Evolutionary conservation across 805 yeast species (phyloP).

Genomic region (Candida alai): DNA sequence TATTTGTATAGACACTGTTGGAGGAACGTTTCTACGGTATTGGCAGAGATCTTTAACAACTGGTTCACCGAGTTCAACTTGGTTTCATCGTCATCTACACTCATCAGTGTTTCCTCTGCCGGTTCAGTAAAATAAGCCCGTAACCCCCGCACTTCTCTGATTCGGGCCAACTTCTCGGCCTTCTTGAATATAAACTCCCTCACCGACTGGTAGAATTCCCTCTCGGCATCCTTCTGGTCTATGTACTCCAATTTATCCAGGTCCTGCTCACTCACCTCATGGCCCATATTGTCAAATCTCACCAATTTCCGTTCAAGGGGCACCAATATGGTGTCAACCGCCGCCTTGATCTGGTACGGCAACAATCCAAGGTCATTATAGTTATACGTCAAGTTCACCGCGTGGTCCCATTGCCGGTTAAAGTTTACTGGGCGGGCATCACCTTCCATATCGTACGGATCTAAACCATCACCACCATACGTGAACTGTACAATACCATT

Average conservation of each 20-base stretch:
- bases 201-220: conserved; percentile 77
- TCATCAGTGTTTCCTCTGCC: conserved; percentile 38
- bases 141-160: conserved; percentile 55
- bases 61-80: conserved; percentile 52
- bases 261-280: conserved; percentile 40
- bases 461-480: conserved; percentile 98
- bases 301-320: conserved; percentile 60
- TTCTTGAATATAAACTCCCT: conserved; percentile 58
- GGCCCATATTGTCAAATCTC: conserved; percentile 74
- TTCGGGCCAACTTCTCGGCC: conserved; percentile 51
- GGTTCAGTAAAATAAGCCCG: conserved; percentile 37
- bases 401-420: conserved; percentile 91
- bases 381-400: conserved; percentile 67
- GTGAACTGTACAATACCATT: conserved; percentile 97
- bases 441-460: conserved; percentile 99
- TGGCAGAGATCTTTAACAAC: conserved; percentile 60
- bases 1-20: conserved; percentile 78
- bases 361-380: conserved; percentile 50
- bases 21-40: conserved; percentile 61
- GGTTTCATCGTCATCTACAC: conserved; percentile 33
- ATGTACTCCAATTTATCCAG: conserved; percentile 55
- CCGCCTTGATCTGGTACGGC: conserved; percentile 65
- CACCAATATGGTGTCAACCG: conserved; percentile 50
- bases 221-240: conserved; percentile 84
- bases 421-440: conserved; percentile 96